Evolutionary conservation across 106 monocot species (phyloP).

Genomic region (Hemerocallis citrina): DNA sequence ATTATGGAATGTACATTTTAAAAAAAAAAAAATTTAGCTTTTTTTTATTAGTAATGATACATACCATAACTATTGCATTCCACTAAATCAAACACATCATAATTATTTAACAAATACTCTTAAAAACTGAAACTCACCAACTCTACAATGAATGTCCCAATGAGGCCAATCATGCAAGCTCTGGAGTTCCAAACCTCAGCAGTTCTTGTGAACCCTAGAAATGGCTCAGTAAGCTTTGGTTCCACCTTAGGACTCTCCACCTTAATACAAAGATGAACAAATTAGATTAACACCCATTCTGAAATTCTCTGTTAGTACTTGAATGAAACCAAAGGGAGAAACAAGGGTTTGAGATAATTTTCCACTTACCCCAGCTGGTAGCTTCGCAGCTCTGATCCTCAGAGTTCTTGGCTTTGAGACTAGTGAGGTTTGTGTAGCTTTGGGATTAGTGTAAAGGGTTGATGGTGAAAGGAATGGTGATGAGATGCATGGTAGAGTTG

Average conservation of each 20-base stretch:
- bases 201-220: constrained; percentile 78
- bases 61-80: too few species aligned
- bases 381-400: constrained; percentile 64
- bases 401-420: constrained; percentile 14
- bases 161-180: constrained; percentile 90
- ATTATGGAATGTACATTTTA: too few species aligned
- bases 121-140: constrained; percentile 63
- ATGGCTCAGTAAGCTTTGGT: constrained; percentile 72
- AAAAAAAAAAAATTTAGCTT: too few species aligned
- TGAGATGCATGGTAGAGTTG: constrained; percentile 1
- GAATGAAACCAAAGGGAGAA: too few species aligned
- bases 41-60: too few species aligned
- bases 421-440: neutral
- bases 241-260: constrained; percentile 61
- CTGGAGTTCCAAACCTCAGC: constrained; percentile 96
- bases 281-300: neutral
- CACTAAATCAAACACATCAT: too few species aligned
- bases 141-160: constrained; percentile 81
- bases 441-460: neutral
- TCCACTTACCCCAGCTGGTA: constrained; percentile 56
- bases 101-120: neutral
- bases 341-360: neutral
- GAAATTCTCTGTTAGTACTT: neutral
- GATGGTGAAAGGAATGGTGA: constrained; percentile 2
- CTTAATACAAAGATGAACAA: constrained; percentile 15